Conservation (phyloP, 306 rosid genomes). For the Delonix regia region DNA sequence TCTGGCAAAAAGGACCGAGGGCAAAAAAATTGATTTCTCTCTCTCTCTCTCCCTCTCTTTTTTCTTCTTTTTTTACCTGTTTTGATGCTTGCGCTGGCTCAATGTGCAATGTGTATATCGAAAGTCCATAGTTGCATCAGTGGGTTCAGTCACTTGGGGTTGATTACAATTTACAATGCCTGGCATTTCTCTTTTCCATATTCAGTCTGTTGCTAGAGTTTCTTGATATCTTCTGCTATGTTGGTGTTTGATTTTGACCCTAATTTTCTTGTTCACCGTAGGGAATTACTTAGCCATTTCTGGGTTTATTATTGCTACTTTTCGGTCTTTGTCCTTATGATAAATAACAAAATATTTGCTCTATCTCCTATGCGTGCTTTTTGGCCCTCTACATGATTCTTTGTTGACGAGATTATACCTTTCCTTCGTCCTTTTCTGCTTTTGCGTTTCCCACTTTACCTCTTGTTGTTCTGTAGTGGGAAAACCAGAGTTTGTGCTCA, state of each 20-base stretch:
- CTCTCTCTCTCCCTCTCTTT: too few relatives aligned
- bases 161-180: neutral
- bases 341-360: constrained; percentile 45
- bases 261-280: constrained; percentile 6
- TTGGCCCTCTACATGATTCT: constrained; percentile 41
- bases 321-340: constrained; percentile 21
- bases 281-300: neutral
- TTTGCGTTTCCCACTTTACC: constrained; percentile 56
- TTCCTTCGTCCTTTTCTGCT: constrained; percentile 77
- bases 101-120: neutral
- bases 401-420: constrained; percentile 62
- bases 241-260: constrained; percentile 7
- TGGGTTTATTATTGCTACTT: constrained; percentile 16
- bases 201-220: constrained; percentile 4
- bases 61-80: neutral
- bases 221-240: neutral
- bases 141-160: constrained; percentile 7
- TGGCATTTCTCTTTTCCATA: neutral
- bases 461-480: constrained; percentile 58
- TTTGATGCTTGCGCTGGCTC: constrained; percentile 7
- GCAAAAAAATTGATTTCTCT: neutral
- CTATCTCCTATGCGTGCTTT: constrained; percentile 29
- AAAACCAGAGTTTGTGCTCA: constrained; percentile 39
- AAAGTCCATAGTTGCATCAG: neutral
- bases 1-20: neutral